Base-by-base conservation (phyloP, 2,329 filamentous ascomycete species). In the Pseudophaeomoniella oleicola region DNA sequence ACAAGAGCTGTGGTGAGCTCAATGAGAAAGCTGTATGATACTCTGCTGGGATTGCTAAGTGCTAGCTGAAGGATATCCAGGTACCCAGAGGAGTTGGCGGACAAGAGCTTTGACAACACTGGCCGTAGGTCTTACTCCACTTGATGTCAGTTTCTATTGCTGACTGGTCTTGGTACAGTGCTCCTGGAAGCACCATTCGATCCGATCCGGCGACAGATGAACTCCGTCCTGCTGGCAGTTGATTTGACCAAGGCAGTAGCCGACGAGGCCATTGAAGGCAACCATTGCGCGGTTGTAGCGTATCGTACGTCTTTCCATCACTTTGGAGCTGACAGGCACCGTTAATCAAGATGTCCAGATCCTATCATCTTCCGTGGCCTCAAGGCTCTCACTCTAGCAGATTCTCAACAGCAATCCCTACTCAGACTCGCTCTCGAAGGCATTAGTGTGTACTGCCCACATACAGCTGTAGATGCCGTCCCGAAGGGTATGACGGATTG, bases 51-150 rank as follows among this genome's bases (percentile, higher is more conserved):
- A n/a, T n/a, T n/a, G n/a, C n/a, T n/a, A n/a, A n/a, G n/a, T n/a
- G n/a, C n/a, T n/a, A n/a, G n/a, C n/a, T 36, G 29, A 35, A 37
- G 39, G n/a, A n/a, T n/a, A n/a, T n/a, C n/a, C 44, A 90, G 86
- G 41, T 98, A 94, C 54, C 90, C 90, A 0, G 84, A 92, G 53
- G 75, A 76, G 41, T 67, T 94, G 30, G 90, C 90, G 6, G 90
- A 96, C 54, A 79, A 78, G 48, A 77, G 81, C 45, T 98, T 87
- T 71, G 90, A 98, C 56, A 98, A 98, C 53, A 94, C 92, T n/a
- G 90, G 90, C 37, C 57, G 72, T 74, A 54, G n/a, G n/a, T n/a
- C n/a, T n/a, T n/a, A n/a, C n/a, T n/a, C n/a, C n/a, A n/a, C n/a
- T n/a, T n/a, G n/a, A n/a, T n/a, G n/a, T n/a, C n/a, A 48, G 66